Conservation (phyloP, 768 basidiomycete genomes). For the Paxillus involutus region DNA sequence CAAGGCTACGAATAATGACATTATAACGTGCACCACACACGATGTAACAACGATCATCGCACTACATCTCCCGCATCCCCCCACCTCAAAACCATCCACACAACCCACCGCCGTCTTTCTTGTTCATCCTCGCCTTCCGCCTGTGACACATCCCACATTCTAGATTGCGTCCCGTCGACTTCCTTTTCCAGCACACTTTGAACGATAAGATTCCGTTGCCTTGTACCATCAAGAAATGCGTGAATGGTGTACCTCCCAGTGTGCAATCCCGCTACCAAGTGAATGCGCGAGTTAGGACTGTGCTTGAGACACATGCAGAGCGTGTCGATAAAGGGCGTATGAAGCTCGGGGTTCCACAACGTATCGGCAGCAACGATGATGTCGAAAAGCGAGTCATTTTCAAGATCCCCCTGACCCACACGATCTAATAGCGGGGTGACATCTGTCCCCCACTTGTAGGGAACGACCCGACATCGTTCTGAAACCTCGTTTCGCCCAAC, state of each 20-base stretch:
- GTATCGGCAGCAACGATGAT: constrained; percentile 74
- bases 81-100: constrained; percentile 66
- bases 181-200: constrained; percentile 50
- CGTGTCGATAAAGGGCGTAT: constrained; percentile 52
- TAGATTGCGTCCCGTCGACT: constrained; percentile 36
- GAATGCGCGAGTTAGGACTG: constrained; percentile 45
- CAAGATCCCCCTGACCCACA: constrained; percentile 1
- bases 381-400: constrained; percentile 46
- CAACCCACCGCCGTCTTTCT: constrained; percentile 70
- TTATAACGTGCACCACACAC: not conserved
- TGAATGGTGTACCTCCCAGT: constrained; percentile 74
- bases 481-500: constrained; percentile 49
- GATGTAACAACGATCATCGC: constrained; percentile 13
- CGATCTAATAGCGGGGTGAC: constrained; percentile 18
- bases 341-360: constrained; percentile 70
- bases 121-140: constrained; percentile 59
- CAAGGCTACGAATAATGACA: not conserved
- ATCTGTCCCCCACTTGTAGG: constrained; percentile 69
- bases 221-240: constrained; percentile 45
- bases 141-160: constrained; percentile 52
- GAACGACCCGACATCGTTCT: constrained; percentile 48
- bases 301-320: constrained; percentile 48
- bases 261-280: constrained; percentile 74
- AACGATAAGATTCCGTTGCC: constrained; percentile 42
- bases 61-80: constrained; percentile 5